Conservation (phyloP, 352 stramenopile genomes). For the Phytopythium litorale region DNA sequence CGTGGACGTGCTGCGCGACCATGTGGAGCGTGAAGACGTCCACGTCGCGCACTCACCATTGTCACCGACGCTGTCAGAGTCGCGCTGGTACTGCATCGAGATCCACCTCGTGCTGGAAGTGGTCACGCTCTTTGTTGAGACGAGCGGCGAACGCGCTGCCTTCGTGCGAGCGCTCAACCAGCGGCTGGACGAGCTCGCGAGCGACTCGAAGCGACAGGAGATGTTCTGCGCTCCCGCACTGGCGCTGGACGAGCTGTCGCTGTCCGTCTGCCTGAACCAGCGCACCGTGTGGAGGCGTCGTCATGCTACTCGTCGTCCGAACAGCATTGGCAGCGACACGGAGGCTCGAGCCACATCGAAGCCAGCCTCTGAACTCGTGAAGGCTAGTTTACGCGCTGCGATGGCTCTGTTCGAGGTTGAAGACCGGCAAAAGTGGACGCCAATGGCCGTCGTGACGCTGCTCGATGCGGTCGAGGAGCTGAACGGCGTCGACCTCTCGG, state of each 20-base stretch:
- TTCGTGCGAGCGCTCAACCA: constrained; percentile 31
- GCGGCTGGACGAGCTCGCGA: constrained; percentile 12
- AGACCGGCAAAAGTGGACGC: constrained; percentile 15
- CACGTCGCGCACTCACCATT: constrained; percentile 5
- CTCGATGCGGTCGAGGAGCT: constrained; percentile 49
- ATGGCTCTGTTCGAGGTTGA: constrained; percentile 27
- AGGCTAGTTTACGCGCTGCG: constrained; percentile 21
- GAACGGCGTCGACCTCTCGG: constrained; percentile 31
- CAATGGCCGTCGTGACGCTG: constrained; percentile 31
- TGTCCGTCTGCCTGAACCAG: constrained; percentile 55
- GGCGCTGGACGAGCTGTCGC: constrained; percentile 22
- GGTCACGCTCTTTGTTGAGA: constrained; percentile 59
- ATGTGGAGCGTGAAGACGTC: constrained; percentile 5
- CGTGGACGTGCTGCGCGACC: constrained; percentile 20
- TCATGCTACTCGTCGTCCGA: neutral
- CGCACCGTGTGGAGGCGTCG: constrained; percentile 23
- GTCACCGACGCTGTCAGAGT: constrained; percentile 1
- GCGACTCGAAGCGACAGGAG: constrained; percentile 3
- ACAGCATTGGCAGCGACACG: neutral
- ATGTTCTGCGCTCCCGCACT: constrained; percentile 17
- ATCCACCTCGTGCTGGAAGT: constrained; percentile 53
- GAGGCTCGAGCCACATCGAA: neutral
- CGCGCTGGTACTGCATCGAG: constrained; percentile 51
- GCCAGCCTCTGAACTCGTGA: constrained; percentile 13
- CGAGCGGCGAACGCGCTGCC: constrained; percentile 15